Evolutionary conservation across 2,329 filamentous ascomycete genomes (phyloP).

Genomic region (Sporothrix inflata): DNA sequence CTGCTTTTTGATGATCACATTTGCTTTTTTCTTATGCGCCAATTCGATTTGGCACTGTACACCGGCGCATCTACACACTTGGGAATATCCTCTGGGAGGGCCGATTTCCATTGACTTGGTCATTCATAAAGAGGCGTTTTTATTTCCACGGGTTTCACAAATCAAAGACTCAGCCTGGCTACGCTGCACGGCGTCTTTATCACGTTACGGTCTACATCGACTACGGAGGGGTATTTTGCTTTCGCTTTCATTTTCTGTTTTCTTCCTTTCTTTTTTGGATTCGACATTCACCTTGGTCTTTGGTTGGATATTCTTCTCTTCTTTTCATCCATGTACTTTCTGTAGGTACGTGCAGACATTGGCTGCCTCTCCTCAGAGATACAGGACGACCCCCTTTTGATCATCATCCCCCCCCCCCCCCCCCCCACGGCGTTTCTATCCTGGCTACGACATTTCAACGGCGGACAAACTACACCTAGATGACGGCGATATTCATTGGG

Average conservation of each 20-base stretch:
- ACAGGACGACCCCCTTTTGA: background rate
- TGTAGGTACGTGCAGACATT: background rate
- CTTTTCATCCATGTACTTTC: background rate
- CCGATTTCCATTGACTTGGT: background rate
- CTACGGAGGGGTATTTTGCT: background rate
- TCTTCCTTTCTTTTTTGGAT: background rate
- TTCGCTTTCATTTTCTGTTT: background rate
- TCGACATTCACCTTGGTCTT: background rate
- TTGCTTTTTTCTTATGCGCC: background rate
- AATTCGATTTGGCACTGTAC: slow-evolving; percentile 5
- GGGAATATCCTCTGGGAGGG: slow-evolving; percentile 21
- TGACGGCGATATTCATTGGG: slow-evolving; percentile 16
- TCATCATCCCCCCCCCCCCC: background rate
- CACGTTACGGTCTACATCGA: background rate
- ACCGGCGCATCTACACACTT: slow-evolving; percentile 15
- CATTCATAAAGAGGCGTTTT: slow-evolving; percentile 25
- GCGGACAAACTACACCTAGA: slow-evolving; percentile 12
- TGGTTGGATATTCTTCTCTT: background rate
- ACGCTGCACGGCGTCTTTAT: slow-evolving; percentile 8
- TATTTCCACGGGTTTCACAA: background rate
- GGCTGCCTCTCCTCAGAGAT: background rate
- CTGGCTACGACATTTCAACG: slow-evolving; percentile 3
- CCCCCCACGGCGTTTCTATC: background rate
- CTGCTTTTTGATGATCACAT: too few species aligned
- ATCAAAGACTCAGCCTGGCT: slow-evolving; percentile 12